Evolutionary conservation across 1,284 basidiomycete species (phyloP), one percentile per base, ranked within the genome.

Genomic region (Mycosarcoma maydis): DNA sequence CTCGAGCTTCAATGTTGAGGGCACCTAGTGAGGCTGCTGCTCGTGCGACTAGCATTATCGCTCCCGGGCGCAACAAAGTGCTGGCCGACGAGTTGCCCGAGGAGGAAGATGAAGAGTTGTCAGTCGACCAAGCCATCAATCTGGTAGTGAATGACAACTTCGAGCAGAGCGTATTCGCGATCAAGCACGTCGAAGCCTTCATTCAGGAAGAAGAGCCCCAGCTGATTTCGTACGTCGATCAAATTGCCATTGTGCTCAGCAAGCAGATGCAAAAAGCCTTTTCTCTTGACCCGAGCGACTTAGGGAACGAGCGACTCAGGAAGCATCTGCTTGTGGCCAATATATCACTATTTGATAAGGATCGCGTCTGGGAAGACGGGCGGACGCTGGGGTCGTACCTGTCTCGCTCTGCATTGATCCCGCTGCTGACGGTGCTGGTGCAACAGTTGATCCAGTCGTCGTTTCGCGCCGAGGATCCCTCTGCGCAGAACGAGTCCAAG

Each of bases 101-200:
- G 16, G 67, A 70, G 33, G 67, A 59, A 24, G 69, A 66, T 39
- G 65, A 70, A n/a, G 68, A 67, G 33, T 61, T 61, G 16, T 52
- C 49, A 5, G 44, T 78, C 4, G 73, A 75, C n/a, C 74, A 75
- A 29, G 61, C 72, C 14, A 72, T 81, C 60, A 68, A 64, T 33
- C 71, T 68, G 32, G 91, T 93, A 47, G 85, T 92, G 52, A 92
- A 90, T 80, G 91, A 88, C 68, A 92, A 96, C 83, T 86, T 92
- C 0, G 85, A 88, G 24, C 87, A 90, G 41, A 92, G 92, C 74
- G 92, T 97, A n/a, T 91, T 95, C 55, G 92, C 92, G 0, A 85
- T 98, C 75, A 98, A 98, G 85, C 90, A 88, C 84, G 85, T 68
- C 50, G 77, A 30, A 65, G 78, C 52, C 2, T 66, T 73, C 36